Evolutionary conservation across 2,329 filamentous ascomycete species (phyloP).

Genomic region (Microsporum ferrugineum): DNA sequence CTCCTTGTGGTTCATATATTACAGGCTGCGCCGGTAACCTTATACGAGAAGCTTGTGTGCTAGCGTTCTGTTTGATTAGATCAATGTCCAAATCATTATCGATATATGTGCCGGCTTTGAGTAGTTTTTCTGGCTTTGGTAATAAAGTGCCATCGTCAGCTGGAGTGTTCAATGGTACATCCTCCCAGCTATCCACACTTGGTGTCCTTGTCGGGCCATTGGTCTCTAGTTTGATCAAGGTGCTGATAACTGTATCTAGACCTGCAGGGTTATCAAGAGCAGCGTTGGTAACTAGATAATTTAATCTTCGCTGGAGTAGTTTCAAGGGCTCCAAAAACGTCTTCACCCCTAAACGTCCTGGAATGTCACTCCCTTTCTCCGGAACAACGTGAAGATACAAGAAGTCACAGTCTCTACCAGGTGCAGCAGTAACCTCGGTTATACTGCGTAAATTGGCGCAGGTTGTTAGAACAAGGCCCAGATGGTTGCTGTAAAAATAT

Average conservation of each 20-base stretch:
- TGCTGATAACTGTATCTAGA: conserved; percentile 58
- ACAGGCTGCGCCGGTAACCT: conserved; percentile 72
- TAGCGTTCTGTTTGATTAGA: conserved; percentile 22
- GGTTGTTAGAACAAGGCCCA: conserved; percentile 79
- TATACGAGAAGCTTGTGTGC: conserved; percentile 54
- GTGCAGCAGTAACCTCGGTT: conserved; percentile 76
- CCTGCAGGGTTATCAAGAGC: conserved; percentile 58
- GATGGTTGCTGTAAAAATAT: conserved; percentile 93
- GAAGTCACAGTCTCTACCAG: conserved; percentile 85
- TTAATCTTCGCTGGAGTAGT: conserved; percentile 70
- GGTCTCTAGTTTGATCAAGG: conserved; percentile 63
- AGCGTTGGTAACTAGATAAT: conserved; percentile 71
- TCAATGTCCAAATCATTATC: conserved; percentile 49
- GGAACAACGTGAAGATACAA: conserved; percentile 72
- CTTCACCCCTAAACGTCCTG: conserved; percentile 73
- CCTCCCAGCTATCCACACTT: conserved; percentile 84
- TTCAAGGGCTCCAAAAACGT: conserved; percentile 81
- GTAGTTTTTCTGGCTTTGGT: conserved; percentile 36
- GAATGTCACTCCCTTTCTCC: conserved; percentile 49
- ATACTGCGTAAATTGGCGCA: conserved; percentile 64
- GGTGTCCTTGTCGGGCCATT: conserved; percentile 51
- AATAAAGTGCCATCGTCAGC: conserved; percentile 40
- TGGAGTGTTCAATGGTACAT: conserved; percentile 52
- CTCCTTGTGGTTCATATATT: conserved; percentile 70
- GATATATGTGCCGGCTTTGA: conserved; percentile 49